Evolutionary conservation across 2,329 filamentous ascomycete genomes (phyloP), one percentile per base, ranked within the genome.

Genomic region (Chaetomiaceae sp.): DNA sequence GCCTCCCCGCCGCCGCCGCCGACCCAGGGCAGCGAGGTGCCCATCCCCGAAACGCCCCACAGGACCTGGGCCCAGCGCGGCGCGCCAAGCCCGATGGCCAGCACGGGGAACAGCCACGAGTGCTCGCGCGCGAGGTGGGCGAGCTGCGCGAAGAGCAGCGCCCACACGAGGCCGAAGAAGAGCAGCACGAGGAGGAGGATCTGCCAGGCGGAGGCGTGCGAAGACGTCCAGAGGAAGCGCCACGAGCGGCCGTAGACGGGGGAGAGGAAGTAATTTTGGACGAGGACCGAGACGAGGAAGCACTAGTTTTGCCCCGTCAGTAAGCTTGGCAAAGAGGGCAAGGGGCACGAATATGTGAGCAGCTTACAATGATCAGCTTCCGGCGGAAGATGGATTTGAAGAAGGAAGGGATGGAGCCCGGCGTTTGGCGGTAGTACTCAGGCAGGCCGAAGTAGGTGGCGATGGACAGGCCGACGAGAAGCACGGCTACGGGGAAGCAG

Each of bases 41-140:
- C 81, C 45, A 81, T 73, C 9, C 73, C 73, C 3, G 74, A 78
- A 5, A 73, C 75, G 9, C 74, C 75, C 81, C 81, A 84, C 58
- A 81, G 75, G 58, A 83, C 83, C 60, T 84, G 81, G 6, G 73
- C 74, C 79, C 80, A 84, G 47, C 80, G 70, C 1, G 81, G 81
- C 4, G 79, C 79, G 30, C 76, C 78, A 11, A 84, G 72, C 10
- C 79, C 80, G 48, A 83, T 76, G 30, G 80, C 80, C 50, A 84
- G 81, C 38, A 84, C 73, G 5, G 80, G 80, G 6, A 84, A 65
- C 52, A 83, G 75, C 81, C 81, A 84, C 46, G 72, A 75, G 61
- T 84, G 80, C 8, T 70, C 71, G 53, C 72, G 73, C n/a, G 75
- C 76, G 20, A 82, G 65, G 34, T 66, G 62, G 11, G 69, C 71